phyloP scores from a whole-genome alignment of 1,284 basidiomycete species.

The Termitomyces sp. region DNA sequence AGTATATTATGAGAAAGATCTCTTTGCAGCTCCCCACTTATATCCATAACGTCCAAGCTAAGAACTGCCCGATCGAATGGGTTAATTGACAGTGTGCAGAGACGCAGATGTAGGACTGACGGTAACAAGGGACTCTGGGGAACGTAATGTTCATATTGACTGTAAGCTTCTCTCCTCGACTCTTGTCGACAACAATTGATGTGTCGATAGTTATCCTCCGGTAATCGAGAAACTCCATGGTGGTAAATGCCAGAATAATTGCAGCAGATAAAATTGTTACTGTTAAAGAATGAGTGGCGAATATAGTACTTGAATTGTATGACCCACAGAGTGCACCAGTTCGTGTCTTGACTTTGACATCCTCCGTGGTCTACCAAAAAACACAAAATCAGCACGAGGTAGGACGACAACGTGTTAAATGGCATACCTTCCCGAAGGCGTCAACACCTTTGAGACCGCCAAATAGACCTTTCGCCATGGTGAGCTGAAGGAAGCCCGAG shows the following conservation, averaged over 20 bases:
- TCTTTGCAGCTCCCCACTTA: constrained; percentile 90
- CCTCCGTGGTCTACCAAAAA: constrained; percentile 74
- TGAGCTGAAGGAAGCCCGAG: constrained; percentile 24
- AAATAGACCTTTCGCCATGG: constrained; percentile 74
- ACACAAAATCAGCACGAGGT: constrained; percentile 3
- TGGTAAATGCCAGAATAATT: constrained; percentile 87
- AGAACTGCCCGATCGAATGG: constrained; percentile 54
- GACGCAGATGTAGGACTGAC: constrained; percentile 46
- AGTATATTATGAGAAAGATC: constrained; percentile 88
- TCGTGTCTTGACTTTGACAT: constrained; percentile 96
- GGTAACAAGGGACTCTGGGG: constrained; percentile 95
- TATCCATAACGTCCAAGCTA: constrained; percentile 96
- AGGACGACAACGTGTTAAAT: constrained; percentile 8
- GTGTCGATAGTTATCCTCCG: constrained; percentile 83
- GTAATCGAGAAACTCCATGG: constrained; percentile 96
- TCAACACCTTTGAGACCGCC: constrained; percentile 81
- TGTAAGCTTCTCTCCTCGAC: constrained; percentile 89
- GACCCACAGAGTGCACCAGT: constrained; percentile 86
- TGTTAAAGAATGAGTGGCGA: constrained; percentile 26
- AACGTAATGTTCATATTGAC: constrained; percentile 94
- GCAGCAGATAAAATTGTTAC: constrained; percentile 91
- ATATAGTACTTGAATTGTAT: constrained; percentile 1
- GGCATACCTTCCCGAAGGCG: constrained; percentile 92
- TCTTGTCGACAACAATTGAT: constrained; percentile 88
- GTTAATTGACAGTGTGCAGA: not conserved